These are phyloP conservation scores for Ganoderma lucidum DNA, from an alignment of 1,284 basidiomycete species.

Conservation along the genomic window DNA sequence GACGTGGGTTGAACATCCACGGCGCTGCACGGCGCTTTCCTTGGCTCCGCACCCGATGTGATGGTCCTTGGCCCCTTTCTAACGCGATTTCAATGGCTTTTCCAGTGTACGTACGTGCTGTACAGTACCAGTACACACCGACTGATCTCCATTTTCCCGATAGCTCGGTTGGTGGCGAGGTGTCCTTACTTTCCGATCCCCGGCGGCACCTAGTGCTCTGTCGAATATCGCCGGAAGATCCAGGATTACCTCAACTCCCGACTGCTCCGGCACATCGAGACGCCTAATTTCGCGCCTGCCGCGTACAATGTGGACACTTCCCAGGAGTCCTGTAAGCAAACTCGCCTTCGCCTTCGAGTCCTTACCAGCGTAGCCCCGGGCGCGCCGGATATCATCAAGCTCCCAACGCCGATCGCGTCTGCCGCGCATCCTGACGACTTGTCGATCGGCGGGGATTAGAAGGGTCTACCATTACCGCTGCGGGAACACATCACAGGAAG, in stretches of 20 bases:
- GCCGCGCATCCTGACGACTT: constrained; percentile 38
- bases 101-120: constrained; percentile 46
- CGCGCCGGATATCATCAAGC: constrained; percentile 48
- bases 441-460: constrained; percentile 43
- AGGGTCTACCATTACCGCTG: constrained; percentile 30
- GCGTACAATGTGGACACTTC: constrained; percentile 22
- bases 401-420: constrained; percentile 19
- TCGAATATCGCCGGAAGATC: constrained; percentile 52
- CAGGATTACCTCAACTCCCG: constrained; percentile 49
- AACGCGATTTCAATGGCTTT: constrained; percentile 55
- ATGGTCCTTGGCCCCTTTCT: constrained; percentile 15
- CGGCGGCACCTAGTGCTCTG: constrained; percentile 62
- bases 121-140: constrained; percentile 44
- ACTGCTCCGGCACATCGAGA: constrained; percentile 40
- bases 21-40: not conserved
- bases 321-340: constrained; percentile 28
- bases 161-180: constrained; percentile 57
- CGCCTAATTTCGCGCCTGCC: constrained; percentile 38
- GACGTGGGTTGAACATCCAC: too few species aligned
- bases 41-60: not conserved
- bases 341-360: constrained; percentile 49
- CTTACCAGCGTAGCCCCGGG: constrained; percentile 45
- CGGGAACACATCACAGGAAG: constrained; percentile 25
- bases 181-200: constrained; percentile 60
- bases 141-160: constrained; percentile 49